Conservation (phyloP, 1,284 basidiomycete species). For the Ustilago shanxiensis region DNA sequence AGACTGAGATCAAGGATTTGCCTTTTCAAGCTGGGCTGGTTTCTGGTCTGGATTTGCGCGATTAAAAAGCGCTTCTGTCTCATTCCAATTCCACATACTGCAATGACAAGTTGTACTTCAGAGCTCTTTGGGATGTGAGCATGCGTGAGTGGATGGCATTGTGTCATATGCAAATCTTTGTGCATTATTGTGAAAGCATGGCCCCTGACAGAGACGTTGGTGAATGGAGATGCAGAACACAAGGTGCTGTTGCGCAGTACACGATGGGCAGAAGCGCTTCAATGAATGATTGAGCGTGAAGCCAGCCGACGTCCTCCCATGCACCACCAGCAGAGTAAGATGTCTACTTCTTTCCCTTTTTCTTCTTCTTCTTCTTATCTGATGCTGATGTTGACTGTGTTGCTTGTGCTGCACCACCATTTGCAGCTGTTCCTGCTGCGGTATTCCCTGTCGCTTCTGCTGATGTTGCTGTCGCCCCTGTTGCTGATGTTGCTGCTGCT, state of each 20-base stretch:
- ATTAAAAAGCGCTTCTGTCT: slow-evolving; percentile 8
- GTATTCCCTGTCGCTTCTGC: slow-evolving; percentile 8
- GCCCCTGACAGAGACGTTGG: too few relatives aligned
- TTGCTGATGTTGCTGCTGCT: slow-evolving; percentile 12
- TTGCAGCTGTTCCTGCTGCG: slow-evolving; percentile 10
- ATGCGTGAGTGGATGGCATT: neutral
- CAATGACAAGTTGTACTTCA: too few relatives aligned
- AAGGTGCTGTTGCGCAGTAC: too few relatives aligned
- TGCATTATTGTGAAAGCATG: too few relatives aligned
- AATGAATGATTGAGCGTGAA: too few relatives aligned
- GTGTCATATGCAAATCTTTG: too few relatives aligned
- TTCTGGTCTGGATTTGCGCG: slow-evolving; percentile 43
- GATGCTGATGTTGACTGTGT: neutral
- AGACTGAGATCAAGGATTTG: slow-evolving; percentile 53
- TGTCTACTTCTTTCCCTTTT: slow-evolving; percentile 52
- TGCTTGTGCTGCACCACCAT: neutral
- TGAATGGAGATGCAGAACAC: too few relatives aligned
- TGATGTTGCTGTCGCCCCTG: slow-evolving; percentile 11
- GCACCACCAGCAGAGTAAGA: too few relatives aligned
- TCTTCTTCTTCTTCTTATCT: slow-evolving; percentile 56
- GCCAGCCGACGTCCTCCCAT: too few relatives aligned
- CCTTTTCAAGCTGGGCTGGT: slow-evolving; percentile 58
- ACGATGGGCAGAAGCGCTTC: too few relatives aligned
- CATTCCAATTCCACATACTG: too few relatives aligned
- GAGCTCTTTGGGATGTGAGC: too few relatives aligned